A percentile compares a stretch with the other conserved stretches of the same genome.
Evolutionary conservation across 2,329 filamentous ascomycete species (phyloP).

Genomic region (Stachybotrys chlorohalonatus): DNA sequence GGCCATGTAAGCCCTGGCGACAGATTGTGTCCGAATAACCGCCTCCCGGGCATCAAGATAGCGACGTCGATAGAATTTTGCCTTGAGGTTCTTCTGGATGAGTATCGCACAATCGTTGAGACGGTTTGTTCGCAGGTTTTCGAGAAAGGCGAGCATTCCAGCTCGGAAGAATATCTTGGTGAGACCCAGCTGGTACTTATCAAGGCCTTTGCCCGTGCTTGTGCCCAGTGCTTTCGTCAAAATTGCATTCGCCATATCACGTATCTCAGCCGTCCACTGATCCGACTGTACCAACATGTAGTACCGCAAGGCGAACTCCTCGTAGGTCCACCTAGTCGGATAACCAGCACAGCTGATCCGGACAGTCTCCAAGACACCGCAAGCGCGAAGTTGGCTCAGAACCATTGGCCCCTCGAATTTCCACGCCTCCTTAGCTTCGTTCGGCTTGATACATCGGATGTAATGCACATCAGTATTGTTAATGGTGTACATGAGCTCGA

Average conservation of each 20-base stretch:
- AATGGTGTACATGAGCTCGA: constrained; percentile 96
- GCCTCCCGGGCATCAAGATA: constrained; percentile 81
- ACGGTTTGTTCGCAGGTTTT: constrained; percentile 83
- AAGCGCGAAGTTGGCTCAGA: constrained; percentile 89
- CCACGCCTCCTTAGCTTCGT: constrained; percentile 94
- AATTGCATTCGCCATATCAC: constrained; percentile 89
- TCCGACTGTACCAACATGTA: constrained; percentile 93
- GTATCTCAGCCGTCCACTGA: constrained; percentile 88
- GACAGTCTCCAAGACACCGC: constrained; percentile 97
- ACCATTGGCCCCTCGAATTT: constrained; percentile 99
- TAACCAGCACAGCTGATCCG: constrained; percentile 96
- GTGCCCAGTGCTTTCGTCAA: constrained; percentile 79
- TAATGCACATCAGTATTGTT: constrained; percentile 98
- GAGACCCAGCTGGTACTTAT: constrained; percentile 95
- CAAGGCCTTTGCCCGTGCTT: constrained; percentile 61
- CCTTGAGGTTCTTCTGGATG: constrained; percentile 96
- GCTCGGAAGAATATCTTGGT: constrained; percentile 99
- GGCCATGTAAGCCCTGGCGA: constrained; percentile 68
- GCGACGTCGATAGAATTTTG: constrained; percentile 88
- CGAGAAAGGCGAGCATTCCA: constrained; percentile 95
- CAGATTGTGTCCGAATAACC: constrained; percentile 71
- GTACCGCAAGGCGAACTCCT: constrained; percentile 94
- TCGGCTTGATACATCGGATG: constrained; percentile 98
- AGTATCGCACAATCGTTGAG: constrained; percentile 92
- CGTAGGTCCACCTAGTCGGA: constrained; percentile 96